Evolutionary conservation across 192 early-diverging fungal genomes (phyloP), one percentile per base, ranked within the genome.

Genomic region (Backusella liffmaniae): DNA sequence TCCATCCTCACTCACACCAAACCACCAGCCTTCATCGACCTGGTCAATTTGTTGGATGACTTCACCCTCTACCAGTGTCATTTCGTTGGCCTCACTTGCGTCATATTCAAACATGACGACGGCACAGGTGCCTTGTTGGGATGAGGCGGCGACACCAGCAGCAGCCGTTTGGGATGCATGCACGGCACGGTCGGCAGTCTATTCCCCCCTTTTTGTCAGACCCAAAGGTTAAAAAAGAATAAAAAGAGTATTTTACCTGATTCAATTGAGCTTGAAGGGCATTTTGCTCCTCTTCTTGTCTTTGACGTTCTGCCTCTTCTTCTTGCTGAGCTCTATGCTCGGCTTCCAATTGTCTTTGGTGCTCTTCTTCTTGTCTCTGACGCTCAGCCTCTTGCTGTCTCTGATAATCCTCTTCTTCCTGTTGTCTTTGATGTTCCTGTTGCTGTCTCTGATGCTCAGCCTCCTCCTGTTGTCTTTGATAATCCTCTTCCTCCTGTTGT

Each of bases 21-120:
- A 88, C 97, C 96, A 97, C 97, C 97, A 98, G 44, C 94, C 96
- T 42, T 95, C 92, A 80, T 95, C 94, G 59, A 95, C 65, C 84
- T 95, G 88, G 18, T 92, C 90, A 49, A 98, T 92, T 29, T 89
- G 87, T 16, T 77, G 86, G 65, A 98, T 91, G 13, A 92, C 83
- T 59, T 97, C 96, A 18, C 93, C 94, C 76, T 98, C 96, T 0
- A 78, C 76, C 73, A 98, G 87, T 1, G 85, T 71, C 71, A 98
- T 93, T 86, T 98, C 97, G 77, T 97, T 96, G 6, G 87, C 89
- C 37, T 94, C 96, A 81, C 86, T 86, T 13, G 91, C 90, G 10
- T 92, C 92, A 69, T 96, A 94, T 76, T 87, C 84, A 82, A 93
- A 95, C 46, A 95, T 71, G n/a, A 92, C 96, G 32, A 89, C 77